Evolutionary conservation across 208 protist genomes (phyloP).

Genomic region (Novymonas esmeraldas): DNA sequence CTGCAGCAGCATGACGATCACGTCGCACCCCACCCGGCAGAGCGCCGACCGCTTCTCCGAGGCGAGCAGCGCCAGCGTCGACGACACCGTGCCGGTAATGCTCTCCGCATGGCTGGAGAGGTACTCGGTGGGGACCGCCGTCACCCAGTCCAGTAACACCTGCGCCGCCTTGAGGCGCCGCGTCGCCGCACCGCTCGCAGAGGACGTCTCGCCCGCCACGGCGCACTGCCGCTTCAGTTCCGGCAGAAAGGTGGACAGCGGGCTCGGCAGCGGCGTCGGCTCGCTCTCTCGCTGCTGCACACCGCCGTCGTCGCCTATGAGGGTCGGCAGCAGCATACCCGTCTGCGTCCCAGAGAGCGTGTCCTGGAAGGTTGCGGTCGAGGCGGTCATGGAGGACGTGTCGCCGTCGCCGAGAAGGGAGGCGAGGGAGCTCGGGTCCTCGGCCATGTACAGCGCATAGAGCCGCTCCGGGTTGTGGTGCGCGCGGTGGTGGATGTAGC

Average conservation of each 20-base stretch:
- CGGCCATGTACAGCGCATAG: constrained; percentile 88
- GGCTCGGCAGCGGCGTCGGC: constrained; percentile 28
- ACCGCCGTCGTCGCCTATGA: constrained; percentile 10
- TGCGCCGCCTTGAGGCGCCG: constrained; percentile 54
- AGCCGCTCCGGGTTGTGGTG: constrained; percentile 47
- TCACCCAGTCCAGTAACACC: constrained; percentile 67
- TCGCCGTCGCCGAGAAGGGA: constrained; percentile 48
- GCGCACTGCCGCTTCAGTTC: constrained; percentile 32
- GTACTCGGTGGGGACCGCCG: constrained; percentile 27
- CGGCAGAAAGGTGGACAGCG: constrained; percentile 26
- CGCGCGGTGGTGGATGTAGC: constrained; percentile 67
- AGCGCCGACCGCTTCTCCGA: constrained; percentile 80
- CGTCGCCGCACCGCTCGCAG: constrained; percentile 14
- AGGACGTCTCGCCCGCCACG: constrained; percentile 20
- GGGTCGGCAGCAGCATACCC: neutral
- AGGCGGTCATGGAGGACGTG: constrained; percentile 15
- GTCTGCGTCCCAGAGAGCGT: constrained; percentile 10
- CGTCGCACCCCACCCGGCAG: constrained; percentile 72
- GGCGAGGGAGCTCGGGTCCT: constrained; percentile 65
- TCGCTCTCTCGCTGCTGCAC: constrained; percentile 7
- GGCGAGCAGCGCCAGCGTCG: constrained; percentile 44
- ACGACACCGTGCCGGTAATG: constrained; percentile 28
- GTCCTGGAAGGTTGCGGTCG: constrained; percentile 12
- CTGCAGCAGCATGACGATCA: constrained; percentile 42
- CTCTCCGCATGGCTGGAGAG: constrained; percentile 29